A percentile compares a stretch with the other conserved stretches of the same genome.
Conservation (phyloP, 257 asterid genomes). For the Salvia hispanica region DNA sequence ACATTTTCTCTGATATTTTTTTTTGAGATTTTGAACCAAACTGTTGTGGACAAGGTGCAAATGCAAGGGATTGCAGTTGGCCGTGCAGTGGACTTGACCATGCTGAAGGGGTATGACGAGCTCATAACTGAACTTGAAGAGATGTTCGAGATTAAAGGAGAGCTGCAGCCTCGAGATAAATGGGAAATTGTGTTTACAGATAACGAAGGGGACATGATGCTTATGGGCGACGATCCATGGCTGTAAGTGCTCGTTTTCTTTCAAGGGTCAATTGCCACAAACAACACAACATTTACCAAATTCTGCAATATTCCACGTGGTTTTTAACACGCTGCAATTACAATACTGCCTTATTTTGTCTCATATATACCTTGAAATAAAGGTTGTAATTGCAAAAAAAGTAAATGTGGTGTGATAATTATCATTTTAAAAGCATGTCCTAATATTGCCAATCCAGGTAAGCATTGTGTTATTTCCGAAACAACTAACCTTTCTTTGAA, state of each 20-base stretch:
- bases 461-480: no score
- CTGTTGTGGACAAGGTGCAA: conserved; percentile 62
- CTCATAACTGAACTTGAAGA: conserved; percentile 79
- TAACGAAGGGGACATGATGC: conserved; percentile 96
- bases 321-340: neutral
- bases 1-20: conserved; percentile 1
- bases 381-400: no score
- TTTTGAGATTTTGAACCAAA: conserved; percentile 23
- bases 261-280: neutral
- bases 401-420: no score
- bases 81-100: conserved; percentile 82
- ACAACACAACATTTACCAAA: neutral
- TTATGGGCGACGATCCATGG: conserved; percentile 97
- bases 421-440: no score
- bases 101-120: conserved; percentile 69
- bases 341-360: no score
- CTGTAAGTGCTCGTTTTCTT: conserved; percentile 53
- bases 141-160: conserved; percentile 87
- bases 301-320: neutral
- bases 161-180: conserved; percentile 60
- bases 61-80: conserved; percentile 98
- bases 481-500: no score
- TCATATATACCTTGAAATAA: no score
- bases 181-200: conserved; percentile 89
- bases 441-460: no score